A percentile compares a stretch with the other conserved stretches of the same genome.
Conservation (phyloP, 2,329 filamentous ascomycete genomes). For the Sarocladium kiliense region DNA sequence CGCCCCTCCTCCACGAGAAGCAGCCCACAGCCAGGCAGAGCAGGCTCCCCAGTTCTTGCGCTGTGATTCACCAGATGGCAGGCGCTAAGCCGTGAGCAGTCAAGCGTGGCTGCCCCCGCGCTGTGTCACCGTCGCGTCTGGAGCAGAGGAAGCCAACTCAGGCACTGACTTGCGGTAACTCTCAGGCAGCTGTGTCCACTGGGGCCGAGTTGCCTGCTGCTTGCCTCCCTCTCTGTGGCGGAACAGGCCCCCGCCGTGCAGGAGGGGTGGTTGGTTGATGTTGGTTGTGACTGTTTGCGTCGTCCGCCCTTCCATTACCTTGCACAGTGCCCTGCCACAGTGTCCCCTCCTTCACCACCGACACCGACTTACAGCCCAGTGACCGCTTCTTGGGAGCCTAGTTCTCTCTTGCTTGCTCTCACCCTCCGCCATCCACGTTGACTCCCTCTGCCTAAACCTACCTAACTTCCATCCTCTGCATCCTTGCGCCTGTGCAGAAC, state of each 20-base stretch:
- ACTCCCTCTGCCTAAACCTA: constrained; percentile 5
- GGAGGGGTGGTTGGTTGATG: constrained; percentile 2
- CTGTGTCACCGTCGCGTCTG: background rate
- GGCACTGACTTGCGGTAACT: background rate
- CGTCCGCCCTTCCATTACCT: background rate
- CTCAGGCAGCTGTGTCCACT: background rate
- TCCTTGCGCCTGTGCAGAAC: background rate
- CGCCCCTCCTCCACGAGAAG: constrained; percentile 1
- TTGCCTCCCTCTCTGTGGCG: background rate
- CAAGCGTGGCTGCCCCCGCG: background rate
- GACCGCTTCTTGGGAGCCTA: constrained; percentile 7
- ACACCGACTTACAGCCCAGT: constrained; percentile 8
- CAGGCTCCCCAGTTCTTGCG: background rate
- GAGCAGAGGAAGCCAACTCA: too few species aligned
- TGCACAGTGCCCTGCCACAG: constrained; percentile 4
- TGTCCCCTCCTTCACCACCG: background rate
- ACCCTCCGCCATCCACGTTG: constrained; percentile 1
- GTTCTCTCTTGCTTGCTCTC: background rate
- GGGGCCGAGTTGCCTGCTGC: background rate
- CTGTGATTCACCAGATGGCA: background rate
- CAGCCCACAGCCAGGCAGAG: too few species aligned
- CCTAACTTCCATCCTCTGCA: background rate
- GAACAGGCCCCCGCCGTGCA: background rate
- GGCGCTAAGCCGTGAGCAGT: background rate
- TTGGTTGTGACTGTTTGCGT: constrained; percentile 1